Percentiles rank a stretch among this genome's conserved stretches.
Conservation (phyloP, 495 filamentous ascomycete genomes). For the Penicillium nucicola region DNA sequence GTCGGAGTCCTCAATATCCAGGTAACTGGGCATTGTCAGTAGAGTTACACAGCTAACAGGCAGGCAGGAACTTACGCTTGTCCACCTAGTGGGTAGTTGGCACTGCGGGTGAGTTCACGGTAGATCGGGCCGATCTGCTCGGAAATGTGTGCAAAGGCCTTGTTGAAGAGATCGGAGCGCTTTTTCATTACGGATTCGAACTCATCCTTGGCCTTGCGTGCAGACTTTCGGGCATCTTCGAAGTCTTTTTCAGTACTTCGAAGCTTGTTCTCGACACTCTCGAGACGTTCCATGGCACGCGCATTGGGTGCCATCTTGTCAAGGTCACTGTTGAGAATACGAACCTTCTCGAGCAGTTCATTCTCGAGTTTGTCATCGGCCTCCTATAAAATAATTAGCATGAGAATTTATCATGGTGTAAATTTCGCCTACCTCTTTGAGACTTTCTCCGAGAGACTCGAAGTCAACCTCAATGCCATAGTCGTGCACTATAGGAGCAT, state of each 20-base stretch:
- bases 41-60: neutral
- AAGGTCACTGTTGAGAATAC: conserved; percentile 68
- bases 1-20: conserved; percentile 89
- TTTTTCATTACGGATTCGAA: conserved; percentile 78
- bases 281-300: conserved; percentile 89
- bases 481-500: conserved; percentile 61
- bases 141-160: conserved; percentile 90
- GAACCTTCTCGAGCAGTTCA: conserved; percentile 75
- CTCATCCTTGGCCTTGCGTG: conserved; percentile 72
- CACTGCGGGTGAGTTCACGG: conserved; percentile 84
- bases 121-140: conserved; percentile 93
- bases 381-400: conserved; percentile 46
- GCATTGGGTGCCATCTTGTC: conserved; percentile 95
- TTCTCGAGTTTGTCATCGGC: conserved; percentile 71
- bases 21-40: conserved; percentile 50
- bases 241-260: conserved; percentile 85
- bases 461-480: conserved; percentile 94
- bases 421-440: conserved; percentile 63
- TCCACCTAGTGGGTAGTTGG: conserved; percentile 84
- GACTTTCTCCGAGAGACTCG: conserved; percentile 77
- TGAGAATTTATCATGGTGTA: neutral
- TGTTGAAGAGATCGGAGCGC: conserved; percentile 89
- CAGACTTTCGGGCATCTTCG: conserved; percentile 70
- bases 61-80: conserved; percentile 57
- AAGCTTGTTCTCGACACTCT: conserved; percentile 78